phyloP scores from a whole-genome alignment of 768 basidiomycete species.

The Cubamyces sp. region DNA sequence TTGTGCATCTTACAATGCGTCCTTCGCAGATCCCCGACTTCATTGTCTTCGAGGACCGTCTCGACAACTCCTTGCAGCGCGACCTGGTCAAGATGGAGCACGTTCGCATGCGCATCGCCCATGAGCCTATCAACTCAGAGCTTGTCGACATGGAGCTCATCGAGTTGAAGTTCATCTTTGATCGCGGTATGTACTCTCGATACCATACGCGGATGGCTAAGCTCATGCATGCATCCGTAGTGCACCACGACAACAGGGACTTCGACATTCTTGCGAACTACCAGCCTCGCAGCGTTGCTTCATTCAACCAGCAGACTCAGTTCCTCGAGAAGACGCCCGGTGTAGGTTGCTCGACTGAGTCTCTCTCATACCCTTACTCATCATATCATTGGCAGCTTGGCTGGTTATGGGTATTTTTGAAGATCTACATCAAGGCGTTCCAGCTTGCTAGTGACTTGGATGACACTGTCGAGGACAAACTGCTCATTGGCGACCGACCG shows the following conservation, averaged over 20 bases:
- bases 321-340: conserved; percentile 66
- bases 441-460: conserved; percentile 82
- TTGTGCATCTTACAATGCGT: background rate
- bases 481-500: conserved; percentile 79
- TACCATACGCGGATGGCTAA: background rate
- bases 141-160: conserved; percentile 82
- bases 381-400: conserved; percentile 49
- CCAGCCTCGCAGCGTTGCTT: conserved; percentile 58
- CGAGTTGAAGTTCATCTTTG: conserved; percentile 82
- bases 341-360: conserved; percentile 44
- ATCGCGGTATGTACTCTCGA: conserved; percentile 54
- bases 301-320: conserved; percentile 69
- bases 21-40: conserved; percentile 76
- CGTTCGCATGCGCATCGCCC: conserved; percentile 78
- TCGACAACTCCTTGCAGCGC: conserved; percentile 85
- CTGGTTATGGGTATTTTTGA: conserved; percentile 75
- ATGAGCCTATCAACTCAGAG: conserved; percentile 72
- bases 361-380: background rate
- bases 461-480: conserved; percentile 79
- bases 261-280: conserved; percentile 77
- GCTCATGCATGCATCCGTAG: conserved; percentile 38
- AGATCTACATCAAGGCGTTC: conserved; percentile 77
- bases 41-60: conserved; percentile 73
- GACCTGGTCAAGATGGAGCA: conserved; percentile 84
- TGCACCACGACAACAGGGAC: conserved; percentile 87